A percentile compares a stretch with the other conserved stretches of the same genome.
Conservation (phyloP, 2,329 filamentous ascomycete genomes). For the Sphaerostilbella broomeana region DNA sequence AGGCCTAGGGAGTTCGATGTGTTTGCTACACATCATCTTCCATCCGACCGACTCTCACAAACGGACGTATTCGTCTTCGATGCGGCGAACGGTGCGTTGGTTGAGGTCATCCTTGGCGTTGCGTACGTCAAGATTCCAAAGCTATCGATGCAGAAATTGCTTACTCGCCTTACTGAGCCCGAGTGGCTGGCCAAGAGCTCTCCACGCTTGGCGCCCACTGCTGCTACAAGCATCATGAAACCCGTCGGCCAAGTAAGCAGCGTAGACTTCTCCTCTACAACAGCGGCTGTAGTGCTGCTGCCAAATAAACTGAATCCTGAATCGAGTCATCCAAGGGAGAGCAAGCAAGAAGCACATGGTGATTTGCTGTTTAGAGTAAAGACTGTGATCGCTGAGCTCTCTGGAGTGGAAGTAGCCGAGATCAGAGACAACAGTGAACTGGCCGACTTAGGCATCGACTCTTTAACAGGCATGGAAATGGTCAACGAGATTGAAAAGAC, state of each 20-base stretch:
- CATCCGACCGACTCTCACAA: constrained; percentile 1
- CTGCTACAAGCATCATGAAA: background rate
- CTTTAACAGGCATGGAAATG: constrained; percentile 44
- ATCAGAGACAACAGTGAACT: constrained; percentile 31
- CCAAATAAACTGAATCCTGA: background rate
- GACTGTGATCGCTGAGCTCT: constrained; percentile 22
- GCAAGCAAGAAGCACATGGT: background rate
- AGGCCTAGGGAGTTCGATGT: constrained; percentile 4
- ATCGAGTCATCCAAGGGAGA: background rate
- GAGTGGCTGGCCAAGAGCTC: background rate
- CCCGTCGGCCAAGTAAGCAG: background rate
- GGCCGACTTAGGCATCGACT: constrained; percentile 43
- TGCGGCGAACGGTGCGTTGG: background rate
- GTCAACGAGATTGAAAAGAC: constrained; percentile 32
- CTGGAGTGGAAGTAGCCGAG: constrained; percentile 30
- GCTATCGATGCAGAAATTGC: constrained; percentile 7
- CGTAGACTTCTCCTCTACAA: background rate
- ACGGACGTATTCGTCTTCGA: constrained; percentile 13
- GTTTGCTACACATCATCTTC: constrained; percentile 3
- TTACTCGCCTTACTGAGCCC: constrained; percentile 1
- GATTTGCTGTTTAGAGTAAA: constrained; percentile 12
- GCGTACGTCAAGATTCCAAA: constrained; percentile 10
- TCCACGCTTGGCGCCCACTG: background rate
- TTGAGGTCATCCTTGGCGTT: constrained; percentile 13
- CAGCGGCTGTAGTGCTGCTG: background rate